A percentile compares a stretch with the other conserved stretches of the same genome.
These are phyloP conservation scores for Anethum foeniculum DNA, from an alignment of 140 eudicot genomes.

Conservation along the genomic window DNA sequence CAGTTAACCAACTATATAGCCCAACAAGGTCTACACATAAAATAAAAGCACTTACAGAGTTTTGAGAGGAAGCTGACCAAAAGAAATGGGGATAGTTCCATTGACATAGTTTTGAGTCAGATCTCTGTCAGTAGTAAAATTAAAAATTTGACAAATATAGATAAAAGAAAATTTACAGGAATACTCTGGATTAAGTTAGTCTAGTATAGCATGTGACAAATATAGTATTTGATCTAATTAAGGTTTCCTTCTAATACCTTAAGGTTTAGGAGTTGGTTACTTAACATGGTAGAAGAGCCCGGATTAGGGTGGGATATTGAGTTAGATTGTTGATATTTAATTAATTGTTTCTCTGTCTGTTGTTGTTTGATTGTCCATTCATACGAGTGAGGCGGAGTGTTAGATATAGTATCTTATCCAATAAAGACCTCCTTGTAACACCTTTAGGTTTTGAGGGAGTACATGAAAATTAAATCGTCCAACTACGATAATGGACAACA, in stretches of 20 bases:
- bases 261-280: too few relatives aligned
- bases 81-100: constrained; percentile 62
- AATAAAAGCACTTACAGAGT: constrained; percentile 41
- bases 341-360: too few relatives aligned
- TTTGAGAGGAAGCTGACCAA: constrained; percentile 35
- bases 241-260: too few relatives aligned
- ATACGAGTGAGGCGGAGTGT: too few relatives aligned
- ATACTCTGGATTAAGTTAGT: background rate
- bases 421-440: too few relatives aligned
- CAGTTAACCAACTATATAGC: background rate
- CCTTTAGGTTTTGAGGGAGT: too few relatives aligned
- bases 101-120: constrained; percentile 61
- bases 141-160: background rate
- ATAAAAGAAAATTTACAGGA: background rate
- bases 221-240: too few relatives aligned
- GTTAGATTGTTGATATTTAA: too few relatives aligned
- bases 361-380: too few relatives aligned
- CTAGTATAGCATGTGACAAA: background rate
- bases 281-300: too few relatives aligned
- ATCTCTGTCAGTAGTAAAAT: background rate
- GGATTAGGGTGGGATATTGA: too few relatives aligned
- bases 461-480: background rate
- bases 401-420: too few relatives aligned
- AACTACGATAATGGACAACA: background rate
- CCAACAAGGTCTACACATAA: background rate